Conservation (phyloP, 2,329 filamentous ascomycete genomes). For the Aspergillus carbonarius region DNA sequence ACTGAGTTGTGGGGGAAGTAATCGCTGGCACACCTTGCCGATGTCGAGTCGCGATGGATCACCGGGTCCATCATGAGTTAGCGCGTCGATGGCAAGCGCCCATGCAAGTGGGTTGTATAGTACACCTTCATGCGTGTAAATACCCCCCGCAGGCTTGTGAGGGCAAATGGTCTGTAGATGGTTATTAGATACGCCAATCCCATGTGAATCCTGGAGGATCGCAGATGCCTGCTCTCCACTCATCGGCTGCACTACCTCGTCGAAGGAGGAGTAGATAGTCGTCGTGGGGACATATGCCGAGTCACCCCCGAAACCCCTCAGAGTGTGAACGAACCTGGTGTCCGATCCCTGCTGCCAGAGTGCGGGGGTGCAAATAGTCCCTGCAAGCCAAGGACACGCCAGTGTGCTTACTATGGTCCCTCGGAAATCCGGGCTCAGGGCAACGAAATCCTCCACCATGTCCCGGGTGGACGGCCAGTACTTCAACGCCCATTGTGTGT, state of each 20-base stretch:
- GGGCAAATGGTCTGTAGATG: conserved; percentile 50
- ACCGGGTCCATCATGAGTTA: conserved; percentile 50
- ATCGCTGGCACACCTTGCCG: conserved; percentile 40
- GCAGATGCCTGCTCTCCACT: conserved; percentile 49
- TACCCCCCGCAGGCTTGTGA: conserved; percentile 37
- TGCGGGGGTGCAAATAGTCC: conserved; percentile 36
- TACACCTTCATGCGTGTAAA: conserved; percentile 54
- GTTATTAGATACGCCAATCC: conserved; percentile 52
- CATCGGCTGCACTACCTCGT: conserved; percentile 56
- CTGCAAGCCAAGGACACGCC: conserved; percentile 24
- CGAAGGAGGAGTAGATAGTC: conserved; percentile 51
- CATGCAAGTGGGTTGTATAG: conserved; percentile 50
- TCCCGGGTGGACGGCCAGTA: conserved; percentile 55
- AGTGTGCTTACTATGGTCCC: conserved; percentile 46
- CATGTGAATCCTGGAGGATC: conserved; percentile 38
- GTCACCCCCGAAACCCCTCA: conserved; percentile 49
- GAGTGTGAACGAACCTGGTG: conserved; percentile 22
- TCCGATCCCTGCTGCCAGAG: conserved; percentile 44
- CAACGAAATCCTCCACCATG: conserved; percentile 52
- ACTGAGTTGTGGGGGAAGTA: conserved; percentile 22
- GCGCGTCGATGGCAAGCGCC: conserved; percentile 48
- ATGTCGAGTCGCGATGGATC: conserved; percentile 41
- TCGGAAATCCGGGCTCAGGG: conserved; percentile 55
- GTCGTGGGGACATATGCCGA: conserved; percentile 58
- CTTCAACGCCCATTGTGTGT: conserved; percentile 59